A percentile compares a stretch with the other conserved stretches of the same genome.
Conservation (phyloP, 371 early-diverging fungal genomes). For the Gilbertella persicaria region DNA sequence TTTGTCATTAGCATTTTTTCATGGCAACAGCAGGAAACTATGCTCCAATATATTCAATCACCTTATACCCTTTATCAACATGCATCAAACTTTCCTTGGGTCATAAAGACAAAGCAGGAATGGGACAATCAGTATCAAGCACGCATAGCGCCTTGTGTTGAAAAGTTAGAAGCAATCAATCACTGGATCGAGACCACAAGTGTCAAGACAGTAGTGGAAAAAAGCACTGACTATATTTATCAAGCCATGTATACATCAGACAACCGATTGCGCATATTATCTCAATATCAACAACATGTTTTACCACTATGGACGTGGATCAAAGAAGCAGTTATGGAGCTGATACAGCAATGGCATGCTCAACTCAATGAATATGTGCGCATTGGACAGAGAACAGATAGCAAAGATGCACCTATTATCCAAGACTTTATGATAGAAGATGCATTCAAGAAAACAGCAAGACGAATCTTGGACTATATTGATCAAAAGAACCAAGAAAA, state of each 20-base stretch:
- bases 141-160: background rate
- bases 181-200: background rate
- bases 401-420: background rate
- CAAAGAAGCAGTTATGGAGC: background rate
- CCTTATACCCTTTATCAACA: background rate
- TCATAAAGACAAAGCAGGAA: background rate
- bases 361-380: background rate
- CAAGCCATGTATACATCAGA: background rate
- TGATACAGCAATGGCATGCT: background rate
- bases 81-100: background rate
- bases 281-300: background rate
- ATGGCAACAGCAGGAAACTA: background rate
- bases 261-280: background rate
- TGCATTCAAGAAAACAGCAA: constrained; percentile 13
- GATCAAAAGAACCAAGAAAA: constrained; percentile 6
- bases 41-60: background rate
- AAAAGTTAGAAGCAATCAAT: background rate
- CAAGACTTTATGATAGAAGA: constrained; percentile 5
- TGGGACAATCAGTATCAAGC: background rate
- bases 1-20: background rate
- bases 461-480: constrained; percentile 13
- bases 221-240: too few species aligned
- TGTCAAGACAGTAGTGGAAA: background rate
- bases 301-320: background rate
- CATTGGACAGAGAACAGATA: background rate